Percentiles rank a stretch among this genome's conserved stretches.
Evolutionary conservation across 108 stramenopile genomes (phyloP).

Genomic region (Fragilaria radians): DNA sequence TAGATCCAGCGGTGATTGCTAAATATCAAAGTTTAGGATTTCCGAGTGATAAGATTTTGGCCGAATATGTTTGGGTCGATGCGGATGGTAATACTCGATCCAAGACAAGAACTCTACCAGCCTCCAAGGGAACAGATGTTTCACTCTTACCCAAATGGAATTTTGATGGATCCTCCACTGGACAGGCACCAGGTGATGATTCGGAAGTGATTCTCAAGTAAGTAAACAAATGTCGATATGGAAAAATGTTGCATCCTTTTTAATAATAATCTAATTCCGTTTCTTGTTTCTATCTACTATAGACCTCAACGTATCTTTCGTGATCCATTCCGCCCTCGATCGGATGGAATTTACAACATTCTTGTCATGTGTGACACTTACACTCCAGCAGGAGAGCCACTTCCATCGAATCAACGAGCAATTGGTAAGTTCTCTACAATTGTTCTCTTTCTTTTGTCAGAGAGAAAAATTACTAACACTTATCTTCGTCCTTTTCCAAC

Average conservation of each 20-base stretch:
- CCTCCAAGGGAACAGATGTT: slow-evolving; percentile 37
- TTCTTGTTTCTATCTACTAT: too few relatives aligned
- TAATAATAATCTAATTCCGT: too few relatives aligned
- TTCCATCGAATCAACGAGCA: slow-evolving; percentile 81
- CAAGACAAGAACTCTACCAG: slow-evolving; percentile 81
- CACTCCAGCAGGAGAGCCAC: slow-evolving; percentile 84
- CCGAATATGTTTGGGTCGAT: slow-evolving; percentile 92
- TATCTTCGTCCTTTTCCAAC: background rate
- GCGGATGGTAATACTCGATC: slow-evolving; percentile 80
- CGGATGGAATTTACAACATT: slow-evolving; percentile 81
- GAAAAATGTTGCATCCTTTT: too few relatives aligned
- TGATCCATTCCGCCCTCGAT: slow-evolving; percentile 91
- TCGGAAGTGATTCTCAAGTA: slow-evolving; percentile 81
- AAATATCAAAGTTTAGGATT: slow-evolving; percentile 57
- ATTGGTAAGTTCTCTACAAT: slow-evolving; percentile 50
- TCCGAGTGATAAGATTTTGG: slow-evolving; percentile 63
- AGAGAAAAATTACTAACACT: slow-evolving; percentile 5
- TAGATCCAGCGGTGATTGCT: slow-evolving; percentile 67
- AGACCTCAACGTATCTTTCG: slow-evolving; percentile 80
- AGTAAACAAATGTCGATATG: too few relatives aligned
- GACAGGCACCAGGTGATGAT: slow-evolving; percentile 96
- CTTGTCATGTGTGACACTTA: slow-evolving; percentile 96
- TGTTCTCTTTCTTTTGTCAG: background rate
- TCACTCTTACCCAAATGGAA: slow-evolving; percentile 89
- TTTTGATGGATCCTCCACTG: slow-evolving; percentile 94